These are phyloP conservation scores for Pseudomonodictys pantanalensis DNA, from an alignment of 495 filamentous ascomycete species.

Conservation along the genomic window DNA sequence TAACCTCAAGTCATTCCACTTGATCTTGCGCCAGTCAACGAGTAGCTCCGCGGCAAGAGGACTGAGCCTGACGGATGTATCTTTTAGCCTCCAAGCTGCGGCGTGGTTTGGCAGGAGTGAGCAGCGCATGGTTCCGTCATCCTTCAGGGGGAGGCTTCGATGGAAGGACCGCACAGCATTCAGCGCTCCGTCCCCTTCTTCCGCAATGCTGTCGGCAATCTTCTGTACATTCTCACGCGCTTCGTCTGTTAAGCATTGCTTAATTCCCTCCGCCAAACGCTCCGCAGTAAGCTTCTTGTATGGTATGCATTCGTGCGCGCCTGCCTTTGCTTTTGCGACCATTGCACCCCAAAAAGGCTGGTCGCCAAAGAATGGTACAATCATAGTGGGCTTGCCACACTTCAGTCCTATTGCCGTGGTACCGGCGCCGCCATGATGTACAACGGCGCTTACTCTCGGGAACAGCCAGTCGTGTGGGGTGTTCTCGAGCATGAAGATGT, in stretches of 20 bases:
- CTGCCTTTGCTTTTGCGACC: constrained; percentile 63
- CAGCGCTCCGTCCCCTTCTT: constrained; percentile 69
- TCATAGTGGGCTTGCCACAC: constrained; percentile 42
- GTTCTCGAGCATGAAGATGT: constrained; percentile 44
- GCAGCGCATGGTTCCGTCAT: constrained; percentile 64
- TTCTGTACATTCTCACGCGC: constrained; percentile 55
- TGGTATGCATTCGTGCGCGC: constrained; percentile 63
- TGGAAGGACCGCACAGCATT: constrained; percentile 73
- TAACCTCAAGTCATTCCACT: constrained; percentile 63
- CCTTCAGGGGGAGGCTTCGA: constrained; percentile 54
- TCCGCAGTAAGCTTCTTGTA: constrained; percentile 66
- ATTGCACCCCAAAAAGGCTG: constrained; percentile 83
- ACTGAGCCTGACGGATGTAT: constrained; percentile 57
- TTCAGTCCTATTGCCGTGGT: constrained; percentile 43
- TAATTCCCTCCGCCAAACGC: constrained; percentile 66
- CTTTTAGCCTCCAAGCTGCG: constrained; percentile 65
- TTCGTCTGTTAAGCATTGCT: constrained; percentile 59
- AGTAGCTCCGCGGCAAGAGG: constrained; percentile 65
- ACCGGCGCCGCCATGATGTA: constrained; percentile 44
- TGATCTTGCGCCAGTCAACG: constrained; percentile 55
- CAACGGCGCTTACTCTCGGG: constrained; percentile 38
- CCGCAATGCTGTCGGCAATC: constrained; percentile 60
- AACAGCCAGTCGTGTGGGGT: constrained; percentile 46
- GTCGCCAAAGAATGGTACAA: constrained; percentile 45
- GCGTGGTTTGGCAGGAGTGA: constrained; percentile 60